phyloP scores from a whole-genome alignment of 129 eudicot genomes.

The Chrysanthemum lavandulifolium region DNA sequence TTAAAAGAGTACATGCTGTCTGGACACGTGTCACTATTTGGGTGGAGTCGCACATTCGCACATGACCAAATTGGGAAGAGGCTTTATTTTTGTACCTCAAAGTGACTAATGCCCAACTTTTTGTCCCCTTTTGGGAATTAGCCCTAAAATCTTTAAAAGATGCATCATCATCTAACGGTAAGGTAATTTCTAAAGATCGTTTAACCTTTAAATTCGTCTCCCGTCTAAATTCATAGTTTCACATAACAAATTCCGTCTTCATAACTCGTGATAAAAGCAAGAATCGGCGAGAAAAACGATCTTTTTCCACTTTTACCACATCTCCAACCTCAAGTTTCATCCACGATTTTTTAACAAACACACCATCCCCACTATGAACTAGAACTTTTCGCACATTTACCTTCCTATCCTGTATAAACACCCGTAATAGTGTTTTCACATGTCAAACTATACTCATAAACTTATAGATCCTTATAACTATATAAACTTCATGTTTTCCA shows the following conservation, averaged over 20 bases:
- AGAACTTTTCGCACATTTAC: slow-evolving; percentile 42
- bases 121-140: too few relatives aligned
- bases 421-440: too few relatives aligned
- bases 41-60: too few relatives aligned
- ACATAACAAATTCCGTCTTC: slow-evolving; percentile 65
- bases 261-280: slow-evolving; percentile 44
- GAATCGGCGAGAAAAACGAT: slow-evolving; percentile 47
- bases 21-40: too few relatives aligned
- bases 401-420: slow-evolving; percentile 52
- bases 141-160: slow-evolving; percentile 40
- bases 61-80: too few relatives aligned
- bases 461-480: too few relatives aligned
- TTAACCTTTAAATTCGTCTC: slow-evolving; percentile 53
- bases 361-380: slow-evolving; percentile 43
- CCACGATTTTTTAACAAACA: slow-evolving; percentile 40
- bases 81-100: too few relatives aligned
- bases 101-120: too few relatives aligned
- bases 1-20: too few relatives aligned
- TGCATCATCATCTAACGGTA: slow-evolving; percentile 37
- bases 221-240: slow-evolving; percentile 53
- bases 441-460: too few relatives aligned
- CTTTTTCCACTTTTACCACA: slow-evolving; percentile 52
- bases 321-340: slow-evolving; percentile 46
- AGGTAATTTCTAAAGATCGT: slow-evolving; percentile 44
- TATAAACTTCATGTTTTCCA: too few relatives aligned